These are phyloP conservation scores for Ottelia alismoides DNA, from an alignment of 106 monocot species.

Conservation along the genomic window DNA sequence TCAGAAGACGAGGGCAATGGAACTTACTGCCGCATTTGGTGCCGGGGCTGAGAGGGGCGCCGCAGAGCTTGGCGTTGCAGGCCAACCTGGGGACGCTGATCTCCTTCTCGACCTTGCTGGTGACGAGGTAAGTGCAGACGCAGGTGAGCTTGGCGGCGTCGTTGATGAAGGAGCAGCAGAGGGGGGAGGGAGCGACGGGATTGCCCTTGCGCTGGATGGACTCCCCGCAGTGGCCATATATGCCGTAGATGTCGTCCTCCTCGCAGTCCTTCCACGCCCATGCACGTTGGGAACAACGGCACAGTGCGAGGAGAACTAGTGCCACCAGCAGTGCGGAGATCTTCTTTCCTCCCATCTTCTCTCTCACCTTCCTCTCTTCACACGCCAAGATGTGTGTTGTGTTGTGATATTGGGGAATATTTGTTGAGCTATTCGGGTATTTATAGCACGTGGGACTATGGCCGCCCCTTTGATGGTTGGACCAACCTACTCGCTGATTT, in stretches of 20 bases:
- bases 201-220: background rate
- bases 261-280: conserved; percentile 7
- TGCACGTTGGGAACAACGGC: too few relatives aligned
- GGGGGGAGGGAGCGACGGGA: background rate
- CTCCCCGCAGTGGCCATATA: conserved; percentile 10
- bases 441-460: too few relatives aligned
- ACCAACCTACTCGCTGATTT: too few relatives aligned
- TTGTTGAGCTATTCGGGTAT: too few relatives aligned
- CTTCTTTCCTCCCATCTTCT: too few relatives aligned
- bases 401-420: too few relatives aligned
- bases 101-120: background rate
- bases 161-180: conserved; percentile 10
- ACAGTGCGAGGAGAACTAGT: too few relatives aligned
- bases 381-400: too few relatives aligned
- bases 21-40: conserved; percentile 9
- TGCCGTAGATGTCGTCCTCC: conserved; percentile 11
- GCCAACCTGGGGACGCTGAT: conserved; percentile 4
- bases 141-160: conserved; percentile 1
- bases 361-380: too few relatives aligned
- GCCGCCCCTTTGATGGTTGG: too few relatives aligned
- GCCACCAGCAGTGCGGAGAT: too few relatives aligned
- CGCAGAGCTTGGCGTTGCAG: conserved; percentile 4
- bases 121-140: conserved; percentile 9
- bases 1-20: too few relatives aligned
- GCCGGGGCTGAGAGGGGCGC: conserved; percentile 5